Base-by-base conservation (phyloP, 106 monocot species). In the Triglochin maritima region DNA sequence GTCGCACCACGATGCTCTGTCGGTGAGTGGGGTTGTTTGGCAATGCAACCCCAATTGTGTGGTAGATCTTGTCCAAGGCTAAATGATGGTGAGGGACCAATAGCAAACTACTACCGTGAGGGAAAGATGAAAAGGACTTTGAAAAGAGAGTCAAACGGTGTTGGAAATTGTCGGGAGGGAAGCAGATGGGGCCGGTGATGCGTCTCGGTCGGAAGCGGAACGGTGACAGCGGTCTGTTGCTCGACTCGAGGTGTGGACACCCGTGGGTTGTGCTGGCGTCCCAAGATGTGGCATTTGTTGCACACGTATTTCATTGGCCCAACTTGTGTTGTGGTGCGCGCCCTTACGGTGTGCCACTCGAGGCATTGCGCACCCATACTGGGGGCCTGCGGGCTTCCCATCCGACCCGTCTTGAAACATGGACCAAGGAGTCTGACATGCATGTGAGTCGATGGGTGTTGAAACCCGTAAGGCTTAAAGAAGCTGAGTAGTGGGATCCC, bases 361-460 rank as follows among this genome's bases (percentile, higher is more conserved):
- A 67, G 77, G 53, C 47, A 43, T 3, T 43, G 47, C 63, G 48
- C 63, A 49, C 56, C 55, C 58, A 41, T 17, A 62, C 57, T 57
- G 44, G 6, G 29, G 50, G 70, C 47, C 55, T 2, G 55, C 49
- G 54, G 70, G 82, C 74, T 71, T 62, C 70, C 64, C 70, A 78
- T 82, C 41, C 42, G 59, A 71, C 74, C 66, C 57, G 44, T 78
- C 75, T 82, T 78, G 63, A 82, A 82, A 82, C 82, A 74, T 47
- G 49, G 77, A 77, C 76, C 72, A 69, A 77, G 80, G 70, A 80
- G 70, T 70, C 54, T 74, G 64, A 78, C 75, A 78, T 78, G 78
- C 69, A 50, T 74, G 74, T 10, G 64, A 77, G 81, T 64, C 61
- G 49, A 64, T 52, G 53, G 68, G 67, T 51, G 65, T 54, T 15